Base-by-base conservation (phyloP, 1,139 yeast species). In the Pichia sp. region DNA sequence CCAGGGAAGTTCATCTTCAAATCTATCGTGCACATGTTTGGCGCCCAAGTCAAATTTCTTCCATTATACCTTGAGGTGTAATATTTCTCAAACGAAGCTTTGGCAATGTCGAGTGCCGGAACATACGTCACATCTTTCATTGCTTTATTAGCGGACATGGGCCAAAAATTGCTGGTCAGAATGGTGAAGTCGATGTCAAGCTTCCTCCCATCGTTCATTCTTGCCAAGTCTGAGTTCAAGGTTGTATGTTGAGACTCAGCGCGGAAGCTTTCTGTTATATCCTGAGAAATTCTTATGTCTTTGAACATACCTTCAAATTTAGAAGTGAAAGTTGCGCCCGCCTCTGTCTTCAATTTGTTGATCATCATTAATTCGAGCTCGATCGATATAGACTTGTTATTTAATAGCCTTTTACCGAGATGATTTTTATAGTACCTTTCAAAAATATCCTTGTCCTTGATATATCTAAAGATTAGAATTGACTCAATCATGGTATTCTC, bases 221-320 rank as follows among this genome's bases (percentile, higher is more conserved):
- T 40, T 22, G 31, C 37, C 37, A 34, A 44, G 14, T 40, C 43
- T 13, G 35, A 14, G 3, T 22, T 8, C 30, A 40, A 30, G 1
- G 41, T 23, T 3, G 41, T 20, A 1, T 34, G 27, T 4, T 25
- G 22, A 7, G 35, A 23, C 22, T 31, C 28, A 7, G 29, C 25
- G 12, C 24, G 16, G 15, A 32, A 40, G 6, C 32, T 22, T 45
- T 37, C 32, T 5, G 39, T 25, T 15, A 77, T 57, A 29, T 77
- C 87, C 37, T 66, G 66, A 1, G 94, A 82, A 42, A 72, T 65
- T 45, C 74, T 74, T 45, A 88, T 77, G 54, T 91, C 97, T 48
- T 76, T 73, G 50, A 87, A 77, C 98, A 91, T 91, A 35, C 86
- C 87, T 52, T 86, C 91, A 29, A 88, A 69, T 50, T 82, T 83